Evolutionary conservation across 2,329 filamentous ascomycete species (phyloP), one percentile per base, ranked within the genome.

Genomic region (Fusarium papillatum): DNA sequence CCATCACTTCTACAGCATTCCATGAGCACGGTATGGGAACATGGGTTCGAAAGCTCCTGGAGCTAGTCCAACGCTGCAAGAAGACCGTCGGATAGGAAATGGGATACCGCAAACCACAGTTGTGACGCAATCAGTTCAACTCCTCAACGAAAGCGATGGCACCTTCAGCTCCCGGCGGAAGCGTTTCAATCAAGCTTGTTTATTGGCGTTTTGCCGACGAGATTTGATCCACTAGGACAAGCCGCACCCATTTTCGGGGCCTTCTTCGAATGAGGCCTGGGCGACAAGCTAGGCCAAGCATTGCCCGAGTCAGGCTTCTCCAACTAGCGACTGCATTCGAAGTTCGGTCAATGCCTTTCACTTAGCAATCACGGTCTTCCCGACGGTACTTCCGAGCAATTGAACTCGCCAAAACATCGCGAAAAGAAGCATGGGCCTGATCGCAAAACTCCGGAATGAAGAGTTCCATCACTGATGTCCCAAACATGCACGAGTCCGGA

Each of bases 71-170:
- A 6, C 55, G 17, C n/a, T 57, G n/a, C 50, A 53, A 17, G n/a
- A 64, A 31, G 48, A 14, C 34, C 34, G 36, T 48, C 22, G 31
- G 29, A 36, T 48, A 17, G 62, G 22, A 39, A 64, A 3, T n/a
- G 17, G 22, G 61, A 48, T 36, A 34, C 26, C 26, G 14, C 55
- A 57, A 38, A 16, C 39, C 34, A 36, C 39, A 43, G 3, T 22
- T 41, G 43, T 71, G 64, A 76, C 70, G 73, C 64, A 62, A 69
- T 70, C 17, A 59, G 64, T 36, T 75, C 61, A 53, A 63, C 34
- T 64, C 29, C 17, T 60, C 50, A 41, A 34, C 26, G 39, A 34
- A 38, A 29, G 50, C 34, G 38, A 66, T 64, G 57, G 61, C 39
- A 59, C 59, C 34, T 57, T 46, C 14, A 57, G n/a, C 38, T 66